These are phyloP conservation scores for Hsuehochloa calcarea DNA, from an alignment of 176 grass and related monocot species.

Conservation along the genomic window DNA sequence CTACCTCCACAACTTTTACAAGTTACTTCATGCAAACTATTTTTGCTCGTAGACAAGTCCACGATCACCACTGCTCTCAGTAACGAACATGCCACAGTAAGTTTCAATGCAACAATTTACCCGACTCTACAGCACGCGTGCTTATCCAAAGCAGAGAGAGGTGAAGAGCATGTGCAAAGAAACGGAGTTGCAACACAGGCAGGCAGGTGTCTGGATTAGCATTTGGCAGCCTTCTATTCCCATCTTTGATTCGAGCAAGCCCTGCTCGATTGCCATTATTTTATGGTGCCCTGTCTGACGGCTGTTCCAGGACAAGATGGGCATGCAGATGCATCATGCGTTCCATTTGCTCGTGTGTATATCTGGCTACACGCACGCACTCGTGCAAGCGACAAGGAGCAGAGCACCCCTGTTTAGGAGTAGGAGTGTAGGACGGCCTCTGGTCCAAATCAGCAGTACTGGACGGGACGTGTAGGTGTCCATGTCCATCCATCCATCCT, in stretches of 20 bases:
- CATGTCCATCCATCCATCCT: not conserved
- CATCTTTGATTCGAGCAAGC: not conserved
- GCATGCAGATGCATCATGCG: not conserved
- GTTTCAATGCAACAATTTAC: not conserved
- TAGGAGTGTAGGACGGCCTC: not conserved
- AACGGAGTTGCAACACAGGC: not conserved
- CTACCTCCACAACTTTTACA: not conserved
- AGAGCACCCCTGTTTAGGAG: not conserved
- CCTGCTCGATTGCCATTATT: not conserved
- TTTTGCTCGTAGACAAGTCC: not conserved
- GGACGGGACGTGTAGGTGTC: not conserved
- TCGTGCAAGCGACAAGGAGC: conserved; percentile 3
- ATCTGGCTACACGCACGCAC: not conserved
- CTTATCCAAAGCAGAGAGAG: not conserved
- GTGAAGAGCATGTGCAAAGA: not conserved
- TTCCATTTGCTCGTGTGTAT: not conserved
- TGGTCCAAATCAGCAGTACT: not conserved
- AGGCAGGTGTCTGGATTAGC: not conserved
- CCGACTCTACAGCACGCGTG: not conserved
- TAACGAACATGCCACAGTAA: not conserved
- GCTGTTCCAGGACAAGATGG: conserved; percentile 16
- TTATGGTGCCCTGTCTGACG: not conserved
- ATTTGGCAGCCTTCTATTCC: not conserved
- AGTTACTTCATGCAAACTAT: not conserved
- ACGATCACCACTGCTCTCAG: too few species aligned